Percentiles rank a stretch among this genome's conserved stretches.
Conservation (phyloP, 805 yeast species). For the Wickerhamiella brachini region DNA sequence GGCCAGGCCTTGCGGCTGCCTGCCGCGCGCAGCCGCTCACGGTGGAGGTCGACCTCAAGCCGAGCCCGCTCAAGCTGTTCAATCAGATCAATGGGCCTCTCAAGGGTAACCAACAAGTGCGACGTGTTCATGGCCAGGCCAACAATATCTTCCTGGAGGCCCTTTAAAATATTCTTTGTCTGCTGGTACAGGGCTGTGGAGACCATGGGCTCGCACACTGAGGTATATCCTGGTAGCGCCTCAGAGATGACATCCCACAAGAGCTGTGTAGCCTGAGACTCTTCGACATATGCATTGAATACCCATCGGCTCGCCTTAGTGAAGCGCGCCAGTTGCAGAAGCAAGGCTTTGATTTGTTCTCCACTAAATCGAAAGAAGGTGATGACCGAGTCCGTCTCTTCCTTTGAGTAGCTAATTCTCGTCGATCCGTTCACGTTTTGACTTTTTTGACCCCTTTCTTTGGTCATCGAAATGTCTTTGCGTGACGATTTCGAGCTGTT, state of each 20-base stretch:
- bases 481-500: background rate
- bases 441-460: constrained; percentile 12
- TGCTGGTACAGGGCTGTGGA: background rate
- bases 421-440: constrained; percentile 12
- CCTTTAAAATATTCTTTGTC: background rate
- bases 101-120: constrained; percentile 16
- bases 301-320: constrained; percentile 1
- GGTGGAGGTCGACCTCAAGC: constrained; percentile 12
- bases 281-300: background rate
- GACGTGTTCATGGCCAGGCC: constrained; percentile 3
- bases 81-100: constrained; percentile 19
- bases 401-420: constrained; percentile 12
- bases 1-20: constrained; percentile 21
- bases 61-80: constrained; percentile 17
- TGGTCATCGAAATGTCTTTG: background rate
- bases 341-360: constrained; percentile 6
- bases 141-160: constrained; percentile 3
- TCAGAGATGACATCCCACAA: background rate
- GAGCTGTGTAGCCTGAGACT: background rate
- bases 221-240: background rate
- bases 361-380: constrained; percentile 8
- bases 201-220: background rate
- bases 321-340: constrained; percentile 2
- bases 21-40: constrained; percentile 15
- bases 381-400: constrained; percentile 3